These are phyloP conservation scores for Solanum sitiens DNA, from an alignment of 257 asterid species.

Conservation along the genomic window DNA sequence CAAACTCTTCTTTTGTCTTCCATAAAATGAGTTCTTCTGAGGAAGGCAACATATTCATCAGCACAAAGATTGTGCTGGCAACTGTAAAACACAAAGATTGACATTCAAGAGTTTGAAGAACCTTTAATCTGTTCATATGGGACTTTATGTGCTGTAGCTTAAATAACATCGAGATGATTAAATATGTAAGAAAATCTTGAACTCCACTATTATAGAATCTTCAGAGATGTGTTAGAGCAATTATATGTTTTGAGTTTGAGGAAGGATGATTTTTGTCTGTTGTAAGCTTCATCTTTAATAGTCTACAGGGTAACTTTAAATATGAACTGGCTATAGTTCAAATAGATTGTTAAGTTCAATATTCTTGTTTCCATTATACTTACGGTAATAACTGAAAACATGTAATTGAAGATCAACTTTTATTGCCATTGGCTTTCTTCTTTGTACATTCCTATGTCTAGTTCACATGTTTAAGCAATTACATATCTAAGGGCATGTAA, in stretches of 20 bases:
- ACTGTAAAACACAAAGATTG: background rate
- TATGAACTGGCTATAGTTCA: background rate
- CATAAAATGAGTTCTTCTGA: background rate
- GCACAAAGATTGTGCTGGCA: background rate
- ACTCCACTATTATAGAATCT: background rate
- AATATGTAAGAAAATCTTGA: background rate
- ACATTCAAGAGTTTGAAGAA: background rate
- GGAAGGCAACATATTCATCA: background rate
- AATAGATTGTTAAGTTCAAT: background rate
- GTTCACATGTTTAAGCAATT: background rate
- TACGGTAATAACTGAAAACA: background rate
- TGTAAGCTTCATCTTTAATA: background rate
- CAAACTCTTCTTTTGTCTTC: background rate
- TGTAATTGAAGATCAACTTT: background rate
- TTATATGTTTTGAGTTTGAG: background rate
- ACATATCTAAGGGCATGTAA: background rate
- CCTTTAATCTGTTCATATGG: background rate
- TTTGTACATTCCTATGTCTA: background rate
- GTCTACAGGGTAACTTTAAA: background rate
- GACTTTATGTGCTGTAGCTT: background rate
- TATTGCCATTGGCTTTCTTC: background rate
- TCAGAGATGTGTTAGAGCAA: background rate
- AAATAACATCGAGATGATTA: background rate
- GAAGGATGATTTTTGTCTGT: background rate
- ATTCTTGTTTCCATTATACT: background rate